Evolutionary conservation across 1,284 basidiomycete species (phyloP), one percentile per base, ranked within the genome.

Genomic region (Cutaneotrichosporon arboriforme): DNA sequence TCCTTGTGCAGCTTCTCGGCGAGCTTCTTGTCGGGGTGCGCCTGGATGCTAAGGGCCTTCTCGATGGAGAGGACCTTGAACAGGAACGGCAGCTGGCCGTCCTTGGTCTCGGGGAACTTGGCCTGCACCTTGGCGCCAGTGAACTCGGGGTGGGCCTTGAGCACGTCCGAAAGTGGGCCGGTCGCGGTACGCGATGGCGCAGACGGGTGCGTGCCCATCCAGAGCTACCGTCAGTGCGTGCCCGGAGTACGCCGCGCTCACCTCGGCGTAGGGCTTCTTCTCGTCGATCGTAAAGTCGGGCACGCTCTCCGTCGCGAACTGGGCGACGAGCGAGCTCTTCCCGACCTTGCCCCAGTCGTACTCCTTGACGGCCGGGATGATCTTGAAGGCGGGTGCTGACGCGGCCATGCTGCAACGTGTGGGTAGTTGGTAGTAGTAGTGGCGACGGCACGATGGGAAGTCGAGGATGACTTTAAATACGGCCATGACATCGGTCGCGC

Each of bases 151-250:
- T 88, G 78, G 2, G 77, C 72, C 20, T 80, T 77, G 59, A 97
- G 80, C 68, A 87, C 74, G 15, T 82, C 76, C 2, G 83, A 80
- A 39, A 91, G 83, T 43, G 65, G 73, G 12, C 75, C 74, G 21
- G 79, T 75, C 4, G 76, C 76, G 21, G 88, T 75, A 43, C 77
- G 81, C 2, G 91, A 92, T 0, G 94, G 94, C 10, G 90, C 83
- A 21, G 82, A 88, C 1, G 89, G 82, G 68, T 98, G 96, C 0
- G 96, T 97, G 15, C 96, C 96, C 94, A 98, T 98, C 96, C 96
- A 99, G 41, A 96, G 78, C 90, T 94, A 57, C 15, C 8, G 49
- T 51, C 22, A 57, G 49, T 18, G 8, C 18, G 3, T 14, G n/a
- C 3, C 2, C 15, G 36, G 7, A 5, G 5, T 13, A 8, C 4